Evolutionary conservation across 192 early-diverging fungal genomes (phyloP).

Genomic region (Coemansia sp.): DNA sequence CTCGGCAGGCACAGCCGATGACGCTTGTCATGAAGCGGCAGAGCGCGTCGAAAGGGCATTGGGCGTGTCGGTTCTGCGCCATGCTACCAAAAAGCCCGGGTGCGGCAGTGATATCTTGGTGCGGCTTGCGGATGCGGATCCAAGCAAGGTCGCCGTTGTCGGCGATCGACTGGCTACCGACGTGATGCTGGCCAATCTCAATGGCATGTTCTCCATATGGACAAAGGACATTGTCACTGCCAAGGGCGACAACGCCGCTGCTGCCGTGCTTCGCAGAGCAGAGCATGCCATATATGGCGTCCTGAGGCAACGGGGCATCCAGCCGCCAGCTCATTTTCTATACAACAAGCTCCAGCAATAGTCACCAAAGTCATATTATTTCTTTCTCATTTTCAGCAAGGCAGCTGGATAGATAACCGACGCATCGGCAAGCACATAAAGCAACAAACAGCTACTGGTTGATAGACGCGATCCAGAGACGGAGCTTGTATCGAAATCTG

Average conservation of each 20-base stretch:
- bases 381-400: too few relatives aligned
- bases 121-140: conserved; percentile 44
- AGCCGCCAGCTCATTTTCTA: conserved; percentile 5
- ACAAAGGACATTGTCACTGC: conserved; percentile 65
- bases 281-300: conserved; percentile 29
- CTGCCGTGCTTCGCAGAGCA: conserved; percentile 32
- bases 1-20: conserved; percentile 83
- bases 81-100: conserved; percentile 66
- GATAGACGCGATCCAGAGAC: too few relatives aligned
- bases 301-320: conserved; percentile 2
- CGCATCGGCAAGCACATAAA: too few relatives aligned
- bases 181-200: conserved; percentile 75
- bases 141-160: conserved; percentile 66
- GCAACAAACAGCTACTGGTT: too few relatives aligned
- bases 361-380: not conserved
- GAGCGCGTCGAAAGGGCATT: conserved; percentile 25
- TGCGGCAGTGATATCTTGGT: conserved; percentile 62
- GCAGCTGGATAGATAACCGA: too few relatives aligned
- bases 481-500: too few relatives aligned
- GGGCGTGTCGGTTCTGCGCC: conserved; percentile 61
- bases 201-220: conserved; percentile 70
- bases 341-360: too few relatives aligned
- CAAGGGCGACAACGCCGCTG: conserved; percentile 74
- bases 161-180: conserved; percentile 90
- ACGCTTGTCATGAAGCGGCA: conserved; percentile 54